Evolutionary conservation across 225 moss, liverwort and hornwort species (phyloP).

Genomic region (Straminergon stramineum): DNA sequence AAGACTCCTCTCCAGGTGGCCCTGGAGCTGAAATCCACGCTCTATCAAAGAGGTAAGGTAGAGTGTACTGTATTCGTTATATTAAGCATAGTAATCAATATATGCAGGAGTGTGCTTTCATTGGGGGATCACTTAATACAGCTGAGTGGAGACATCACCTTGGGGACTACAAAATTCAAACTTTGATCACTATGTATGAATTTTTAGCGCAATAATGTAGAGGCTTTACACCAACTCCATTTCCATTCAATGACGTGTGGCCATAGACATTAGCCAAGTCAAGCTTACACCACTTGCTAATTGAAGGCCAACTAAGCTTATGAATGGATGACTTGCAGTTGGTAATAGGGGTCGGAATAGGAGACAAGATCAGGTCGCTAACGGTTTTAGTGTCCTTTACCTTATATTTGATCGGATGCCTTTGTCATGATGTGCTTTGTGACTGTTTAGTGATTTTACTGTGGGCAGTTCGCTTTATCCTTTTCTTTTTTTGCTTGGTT

Average conservation of each 20-base stretch:
- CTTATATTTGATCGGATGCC: background rate
- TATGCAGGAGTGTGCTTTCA: background rate
- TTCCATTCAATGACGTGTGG: background rate
- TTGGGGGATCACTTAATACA: background rate
- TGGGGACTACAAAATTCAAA: background rate
- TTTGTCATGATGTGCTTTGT: background rate
- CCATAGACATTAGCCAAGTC: background rate
- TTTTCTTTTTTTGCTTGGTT: background rate
- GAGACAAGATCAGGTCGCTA: background rate
- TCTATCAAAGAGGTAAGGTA: slow-evolving; percentile 58
- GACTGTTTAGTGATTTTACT: background rate
- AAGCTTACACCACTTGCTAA: background rate
- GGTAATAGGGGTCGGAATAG: background rate
- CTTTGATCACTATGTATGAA: background rate
- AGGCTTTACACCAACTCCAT: background rate
- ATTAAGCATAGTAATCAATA: background rate
- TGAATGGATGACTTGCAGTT: background rate
- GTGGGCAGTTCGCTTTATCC: background rate
- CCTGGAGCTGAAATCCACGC: slow-evolving; percentile 84
- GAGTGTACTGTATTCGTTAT: background rate
- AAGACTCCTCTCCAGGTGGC: slow-evolving; percentile 84
- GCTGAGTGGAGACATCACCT: background rate
- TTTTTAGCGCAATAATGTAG: background rate
- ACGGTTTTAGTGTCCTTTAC: background rate
- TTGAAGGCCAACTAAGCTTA: background rate